These are phyloP conservation scores for Protostelium mycophagum DNA, from an alignment of 78 protist species.

Conservation along the genomic window DNA sequence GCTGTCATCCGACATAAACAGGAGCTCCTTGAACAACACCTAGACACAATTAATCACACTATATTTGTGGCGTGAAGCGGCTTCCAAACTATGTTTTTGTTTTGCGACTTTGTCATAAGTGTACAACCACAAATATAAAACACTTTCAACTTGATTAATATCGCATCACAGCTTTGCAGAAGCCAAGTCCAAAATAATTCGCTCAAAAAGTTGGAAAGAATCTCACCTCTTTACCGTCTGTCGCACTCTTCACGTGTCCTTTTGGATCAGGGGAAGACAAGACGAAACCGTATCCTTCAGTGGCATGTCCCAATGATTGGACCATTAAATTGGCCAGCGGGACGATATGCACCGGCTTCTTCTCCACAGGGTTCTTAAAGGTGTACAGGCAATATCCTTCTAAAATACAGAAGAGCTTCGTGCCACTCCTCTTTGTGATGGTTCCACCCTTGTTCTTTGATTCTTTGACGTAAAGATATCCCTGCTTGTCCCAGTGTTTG, in stretches of 20 bases:
- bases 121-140: no score
- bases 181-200: no score
- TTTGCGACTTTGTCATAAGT: no score
- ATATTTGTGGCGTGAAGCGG: no score
- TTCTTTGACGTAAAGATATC: background rate
- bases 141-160: no score
- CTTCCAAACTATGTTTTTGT: no score
- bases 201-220: no score
- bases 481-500: background rate
- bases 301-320: background rate
- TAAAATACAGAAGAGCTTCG: background rate
- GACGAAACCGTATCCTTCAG: background rate
- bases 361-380: background rate
- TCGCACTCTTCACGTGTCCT: background rate
- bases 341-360: background rate
- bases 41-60: background rate
- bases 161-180: no score
- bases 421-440: background rate
- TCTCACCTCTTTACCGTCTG: background rate
- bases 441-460: background rate
- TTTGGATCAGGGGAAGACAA: background rate
- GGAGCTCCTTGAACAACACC: background rate
- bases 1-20: background rate
- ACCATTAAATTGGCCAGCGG: background rate
- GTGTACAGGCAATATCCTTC: background rate